Evolutionary conservation across 371 early-diverging fungal species (phyloP), one percentile per base, ranked within the genome.

Genomic region (Zychaea mexicana): DNA sequence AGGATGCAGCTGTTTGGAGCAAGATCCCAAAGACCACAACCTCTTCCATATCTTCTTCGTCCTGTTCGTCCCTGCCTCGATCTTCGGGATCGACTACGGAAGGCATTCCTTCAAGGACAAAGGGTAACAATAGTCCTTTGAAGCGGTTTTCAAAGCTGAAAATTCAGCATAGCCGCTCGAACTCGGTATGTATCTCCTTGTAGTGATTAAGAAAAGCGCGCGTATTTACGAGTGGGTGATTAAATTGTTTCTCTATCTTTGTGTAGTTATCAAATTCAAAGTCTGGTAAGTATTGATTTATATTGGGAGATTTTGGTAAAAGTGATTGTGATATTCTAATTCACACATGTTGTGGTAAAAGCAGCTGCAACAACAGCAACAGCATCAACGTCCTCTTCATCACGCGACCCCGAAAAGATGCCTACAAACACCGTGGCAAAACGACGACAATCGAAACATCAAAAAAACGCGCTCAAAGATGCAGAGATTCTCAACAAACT

Each of bases 401-500:
- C 55, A n/a, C 32, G 21, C 36, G 56, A 56, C 31, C 36, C 32
- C 15, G 56, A 56, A 36, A 31, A 56, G 22, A 17, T 36, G 13
- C 36, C 56, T 0, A 10, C 32, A 2, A 33, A 21, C 9, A 56
- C 36, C 9, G 32, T 56, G 17, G 56, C 56, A 31, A 56, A 68
- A 46, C 49, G 65, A 12, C 68, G 75, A 38, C 66, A 68, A 15
- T 74, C 76, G 1, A 56, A 56, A 13, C 72, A 39, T 61, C 21
- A 77, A 65, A 28, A 67, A 13, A 77, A 77, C 57, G 61, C 65
- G 27, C 72, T 76, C 54, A 79, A 74, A 61, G 86, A 86, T 36
- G 61, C 72, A 57, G 94, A 95, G 52, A 88, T 98, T 9, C 85
- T 98, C 28, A 89, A 86, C 22, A 86, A 91, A 38, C 78, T 98